These are phyloP conservation scores for Saccharomyces pastorianus DNA, from an alignment of 1,139 yeast genomes.

Conservation along the genomic window DNA sequence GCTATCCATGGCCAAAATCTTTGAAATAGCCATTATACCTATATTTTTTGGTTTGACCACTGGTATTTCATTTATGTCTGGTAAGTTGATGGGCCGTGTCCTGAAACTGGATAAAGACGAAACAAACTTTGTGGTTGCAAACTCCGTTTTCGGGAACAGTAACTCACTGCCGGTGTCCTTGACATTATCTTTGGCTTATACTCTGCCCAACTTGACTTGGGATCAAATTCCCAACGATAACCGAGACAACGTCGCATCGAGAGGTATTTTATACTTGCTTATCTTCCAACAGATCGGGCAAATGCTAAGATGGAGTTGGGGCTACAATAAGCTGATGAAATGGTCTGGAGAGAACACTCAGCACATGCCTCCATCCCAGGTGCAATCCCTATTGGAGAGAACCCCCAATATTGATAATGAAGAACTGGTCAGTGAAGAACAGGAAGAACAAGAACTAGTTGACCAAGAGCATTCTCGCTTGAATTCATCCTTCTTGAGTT, in stretches of 20 bases:
- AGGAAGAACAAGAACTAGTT: background rate
- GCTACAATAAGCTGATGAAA: slow-evolving; percentile 57
- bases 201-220: slow-evolving; percentile 68
- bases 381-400: slow-evolving; percentile 14
- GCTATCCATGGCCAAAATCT: slow-evolving; percentile 51
- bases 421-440: background rate
- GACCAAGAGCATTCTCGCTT: background rate
- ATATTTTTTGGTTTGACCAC: slow-evolving; percentile 56
- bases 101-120: slow-evolving; percentile 53
- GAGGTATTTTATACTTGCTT: slow-evolving; percentile 63
- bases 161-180: slow-evolving; percentile 70
- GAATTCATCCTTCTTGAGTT: background rate
- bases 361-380: slow-evolving; percentile 26
- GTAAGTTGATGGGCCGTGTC: slow-evolving; percentile 40
- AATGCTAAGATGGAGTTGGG: slow-evolving; percentile 77
- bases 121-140: slow-evolving; percentile 67
- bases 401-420: background rate
- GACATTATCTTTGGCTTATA: slow-evolving; percentile 60
- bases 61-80: slow-evolving; percentile 47
- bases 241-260: slow-evolving; percentile 59
- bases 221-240: slow-evolving; percentile 57
- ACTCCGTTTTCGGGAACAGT: slow-evolving; percentile 78
- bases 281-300: slow-evolving; percentile 76
- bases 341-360: slow-evolving; percentile 32
- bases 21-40: slow-evolving; percentile 61